Evolutionary conservation across 768 basidiomycete species (phyloP), one percentile per base, ranked within the genome.

Genomic region (Russula compacta): DNA sequence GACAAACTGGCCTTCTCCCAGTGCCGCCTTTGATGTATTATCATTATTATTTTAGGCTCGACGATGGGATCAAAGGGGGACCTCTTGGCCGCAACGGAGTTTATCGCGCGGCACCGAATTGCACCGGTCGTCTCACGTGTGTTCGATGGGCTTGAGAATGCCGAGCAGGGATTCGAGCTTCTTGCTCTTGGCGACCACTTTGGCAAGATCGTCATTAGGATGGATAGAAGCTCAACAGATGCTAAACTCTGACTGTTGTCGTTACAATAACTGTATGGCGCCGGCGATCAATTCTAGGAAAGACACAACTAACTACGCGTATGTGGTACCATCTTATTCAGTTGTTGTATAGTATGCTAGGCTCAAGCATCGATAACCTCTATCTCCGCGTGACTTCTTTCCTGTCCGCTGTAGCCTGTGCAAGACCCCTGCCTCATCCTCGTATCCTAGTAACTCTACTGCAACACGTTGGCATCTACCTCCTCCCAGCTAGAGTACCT

Each of bases 51-150:
- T 29, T 35, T 60, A 90, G 90, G 89, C 39, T 88, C 88, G 1
- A 90, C 85, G 32, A 90, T 93, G 89, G 91, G 89, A 17, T 91
- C 89, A 8, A 81, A 78, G 66, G 77, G 81, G 57, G 90, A 93
- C 72, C 77, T 93, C 60, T 70, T 78, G 55, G 82, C 83, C 36
- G 89, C 89, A 21, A 89, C 89, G 1, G 71, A 73, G 14, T 92
- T 94, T 72, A 71, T 92, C 24, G 72, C 76, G 3, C 71, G 84
- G 67, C 83, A 91, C 64, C 77, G 75, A 49, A 84, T 94, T 59
- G 75, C 82, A 1, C 90, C 90, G 3, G 75, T 86, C 52, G 81
- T 92, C 1, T 85, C 87, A 8, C 78, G 83, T 63, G 79, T 90
- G 32, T 69, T 91, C n/a, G 75, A 83, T 46, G 87, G 87, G 2